These are phyloP conservation scores for Ceratocystis lukuohia DNA, from an alignment of 2,329 filamentous ascomycete genomes.

Conservation along the genomic window DNA sequence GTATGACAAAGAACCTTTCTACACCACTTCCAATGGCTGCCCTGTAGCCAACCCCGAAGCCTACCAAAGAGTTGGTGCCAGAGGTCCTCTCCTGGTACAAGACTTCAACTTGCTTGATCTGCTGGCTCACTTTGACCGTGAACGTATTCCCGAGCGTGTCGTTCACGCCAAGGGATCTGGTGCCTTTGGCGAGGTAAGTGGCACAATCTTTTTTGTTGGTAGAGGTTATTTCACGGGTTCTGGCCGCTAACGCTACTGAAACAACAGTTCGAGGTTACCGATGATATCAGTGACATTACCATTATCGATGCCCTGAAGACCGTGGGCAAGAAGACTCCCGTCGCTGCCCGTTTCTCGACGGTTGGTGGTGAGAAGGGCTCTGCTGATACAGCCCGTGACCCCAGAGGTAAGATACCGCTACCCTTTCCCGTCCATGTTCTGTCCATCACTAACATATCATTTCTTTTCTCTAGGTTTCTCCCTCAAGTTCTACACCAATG, in stretches of 20 bases:
- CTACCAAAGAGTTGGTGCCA: constrained; percentile 43
- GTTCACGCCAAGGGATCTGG: constrained; percentile 48
- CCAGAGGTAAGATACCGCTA: constrained; percentile 36
- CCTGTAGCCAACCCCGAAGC: constrained; percentile 39
- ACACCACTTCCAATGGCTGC: constrained; percentile 47
- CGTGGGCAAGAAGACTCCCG: constrained; percentile 54
- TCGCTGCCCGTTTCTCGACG: constrained; percentile 58
- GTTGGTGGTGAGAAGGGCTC: constrained; percentile 62
- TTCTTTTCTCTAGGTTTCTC: constrained; percentile 39
- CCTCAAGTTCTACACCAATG: constrained; percentile 57
- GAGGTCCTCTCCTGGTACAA: constrained; percentile 17
- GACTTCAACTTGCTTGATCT: constrained; percentile 49
- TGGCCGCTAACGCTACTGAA: neutral
- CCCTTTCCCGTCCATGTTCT: neutral
- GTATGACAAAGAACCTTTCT: constrained; percentile 45
- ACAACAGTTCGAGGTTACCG: constrained; percentile 31
- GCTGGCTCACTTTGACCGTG: constrained; percentile 41
- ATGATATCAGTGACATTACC: constrained; percentile 41
- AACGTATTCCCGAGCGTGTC: constrained; percentile 39
- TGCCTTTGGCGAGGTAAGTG: constrained; percentile 32
- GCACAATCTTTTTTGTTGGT: neutral
- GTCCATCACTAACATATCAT: neutral
- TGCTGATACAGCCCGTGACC: constrained; percentile 57
- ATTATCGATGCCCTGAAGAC: constrained; percentile 40
- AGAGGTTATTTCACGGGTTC: no score